Conservation (phyloP, 352 stramenopile species). For the Phytophthora meadii region DNA sequence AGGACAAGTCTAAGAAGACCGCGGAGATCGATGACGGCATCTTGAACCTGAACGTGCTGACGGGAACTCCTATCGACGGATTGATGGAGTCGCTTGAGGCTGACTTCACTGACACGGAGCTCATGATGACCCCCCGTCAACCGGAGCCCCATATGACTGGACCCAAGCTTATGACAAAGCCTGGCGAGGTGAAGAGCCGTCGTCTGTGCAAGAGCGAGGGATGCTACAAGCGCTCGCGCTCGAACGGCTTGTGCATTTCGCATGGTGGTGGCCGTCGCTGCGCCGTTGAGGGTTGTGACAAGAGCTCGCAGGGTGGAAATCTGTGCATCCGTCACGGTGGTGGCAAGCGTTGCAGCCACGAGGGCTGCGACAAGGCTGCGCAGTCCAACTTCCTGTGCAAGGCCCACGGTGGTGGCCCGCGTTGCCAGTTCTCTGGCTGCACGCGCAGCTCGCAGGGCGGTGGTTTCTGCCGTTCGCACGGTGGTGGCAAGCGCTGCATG, state of each 20-base stretch:
- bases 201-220: constrained; percentile 75
- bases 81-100: constrained; percentile 78
- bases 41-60: constrained; percentile 79
- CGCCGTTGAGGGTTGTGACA: constrained; percentile 78
- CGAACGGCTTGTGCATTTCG: constrained; percentile 86
- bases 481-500: constrained; percentile 88
- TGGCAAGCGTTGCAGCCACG: constrained; percentile 80
- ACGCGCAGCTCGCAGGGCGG: constrained; percentile 78
- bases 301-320: constrained; percentile 83
- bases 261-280: constrained; percentile 85
- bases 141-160: constrained; percentile 24
- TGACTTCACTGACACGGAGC: constrained; percentile 75
- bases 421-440: constrained; percentile 77
- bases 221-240: constrained; percentile 90
- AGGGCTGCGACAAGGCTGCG: constrained; percentile 81
- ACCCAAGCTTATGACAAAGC: constrained; percentile 16
- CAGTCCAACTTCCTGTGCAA: constrained; percentile 90
- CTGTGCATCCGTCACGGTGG: constrained; percentile 89
- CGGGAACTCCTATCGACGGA: constrained; percentile 67
- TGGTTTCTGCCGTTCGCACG: constrained; percentile 86
- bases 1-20: constrained; percentile 70
- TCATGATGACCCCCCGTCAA: constrained; percentile 59
- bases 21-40: constrained; percentile 70
- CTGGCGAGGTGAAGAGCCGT: constrained; percentile 42
- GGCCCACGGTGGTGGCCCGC: constrained; percentile 83